These are phyloP conservation scores for Nannochloropsis salina DNA, from an alignment of 108 stramenopile genomes.

Conservation along the genomic window DNA sequence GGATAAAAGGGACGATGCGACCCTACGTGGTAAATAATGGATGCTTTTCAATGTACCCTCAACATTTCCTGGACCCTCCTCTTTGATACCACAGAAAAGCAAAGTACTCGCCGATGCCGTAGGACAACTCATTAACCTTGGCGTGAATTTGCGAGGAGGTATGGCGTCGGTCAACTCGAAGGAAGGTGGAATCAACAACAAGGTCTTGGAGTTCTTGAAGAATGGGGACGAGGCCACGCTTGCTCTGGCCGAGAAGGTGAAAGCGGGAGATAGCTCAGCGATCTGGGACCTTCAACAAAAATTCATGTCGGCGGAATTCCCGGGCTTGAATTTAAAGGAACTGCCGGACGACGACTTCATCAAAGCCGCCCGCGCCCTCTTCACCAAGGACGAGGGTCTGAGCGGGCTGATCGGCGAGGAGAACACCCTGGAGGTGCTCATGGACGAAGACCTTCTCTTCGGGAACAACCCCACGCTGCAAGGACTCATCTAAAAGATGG, in stretches of 20 bases:
- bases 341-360: background rate
- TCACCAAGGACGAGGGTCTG: background rate
- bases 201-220: background rate
- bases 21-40: background rate
- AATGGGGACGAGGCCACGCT: background rate
- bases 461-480: background rate
- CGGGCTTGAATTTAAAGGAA: constrained; percentile 17
- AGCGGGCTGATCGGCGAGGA: background rate
- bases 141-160: background rate
- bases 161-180: background rate
- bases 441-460: background rate
- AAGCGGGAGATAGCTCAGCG: background rate
- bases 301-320: constrained; percentile 14
- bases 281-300: constrained; percentile 10
- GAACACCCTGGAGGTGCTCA: constrained; percentile 3
- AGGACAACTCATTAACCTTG: background rate
- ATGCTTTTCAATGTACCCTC: no score
- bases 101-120: constrained; percentile 1
- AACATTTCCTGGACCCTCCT: no score
- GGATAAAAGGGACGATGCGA: background rate
- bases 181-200: constrained; percentile 13
- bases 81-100: background rate
- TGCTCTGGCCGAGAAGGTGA: constrained; percentile 10
- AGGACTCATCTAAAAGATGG: background rate
- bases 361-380: background rate